phyloP scores from a whole-genome alignment of 495 filamentous ascomycete genomes.

The Filosporella fistucella region DNA sequence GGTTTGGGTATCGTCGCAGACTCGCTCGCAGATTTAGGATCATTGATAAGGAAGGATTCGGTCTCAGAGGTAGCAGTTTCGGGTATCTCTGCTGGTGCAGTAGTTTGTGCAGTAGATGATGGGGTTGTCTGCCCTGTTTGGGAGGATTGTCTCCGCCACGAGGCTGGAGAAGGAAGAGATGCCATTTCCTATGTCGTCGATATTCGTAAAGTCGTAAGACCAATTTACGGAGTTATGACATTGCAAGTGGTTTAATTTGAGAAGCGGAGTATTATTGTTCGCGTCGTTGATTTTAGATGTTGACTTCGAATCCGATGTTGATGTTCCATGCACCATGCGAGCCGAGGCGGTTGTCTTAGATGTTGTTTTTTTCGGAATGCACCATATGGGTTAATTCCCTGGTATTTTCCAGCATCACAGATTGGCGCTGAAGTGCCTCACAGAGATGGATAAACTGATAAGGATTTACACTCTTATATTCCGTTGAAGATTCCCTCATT shows the following conservation, averaged over 20 bases:
- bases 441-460: too few relatives aligned
- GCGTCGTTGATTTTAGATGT: neutral
- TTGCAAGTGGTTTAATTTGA: neutral
- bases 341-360: too few relatives aligned
- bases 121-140: neutral
- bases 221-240: neutral
- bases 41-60: conserved; percentile 2
- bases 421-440: too few relatives aligned
- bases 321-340: too few relatives aligned
- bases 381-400: too few relatives aligned
- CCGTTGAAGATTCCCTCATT: too few relatives aligned
- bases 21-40: neutral
- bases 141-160: conserved; percentile 5
- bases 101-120: neutral
- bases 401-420: too few relatives aligned
- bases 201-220: neutral
- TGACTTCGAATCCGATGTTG: neutral
- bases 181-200: neutral
- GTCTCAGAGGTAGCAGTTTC: neutral
- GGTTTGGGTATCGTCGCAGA: neutral
- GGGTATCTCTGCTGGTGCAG: neutral
- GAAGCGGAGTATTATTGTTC: neutral
- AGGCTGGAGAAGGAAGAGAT: conserved; percentile 9
- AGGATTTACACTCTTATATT: too few relatives aligned
- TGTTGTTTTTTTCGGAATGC: too few relatives aligned